Base-by-base conservation (phyloP, 106 monocot species). In the Alisma plantagoaquatica region DNA sequence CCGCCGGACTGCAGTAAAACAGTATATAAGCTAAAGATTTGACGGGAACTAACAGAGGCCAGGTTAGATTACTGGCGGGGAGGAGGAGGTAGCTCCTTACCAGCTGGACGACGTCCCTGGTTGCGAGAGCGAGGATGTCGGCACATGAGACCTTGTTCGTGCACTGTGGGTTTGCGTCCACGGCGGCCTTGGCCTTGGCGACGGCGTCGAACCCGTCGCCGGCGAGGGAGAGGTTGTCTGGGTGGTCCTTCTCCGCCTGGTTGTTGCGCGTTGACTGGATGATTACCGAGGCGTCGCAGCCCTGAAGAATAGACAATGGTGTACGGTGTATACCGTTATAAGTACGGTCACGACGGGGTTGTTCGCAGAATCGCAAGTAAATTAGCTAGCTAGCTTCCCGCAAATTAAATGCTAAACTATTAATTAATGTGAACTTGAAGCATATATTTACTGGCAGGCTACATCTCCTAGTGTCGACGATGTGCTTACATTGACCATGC, bases 191-290 rank as follows among this genome's bases (percentile, higher is more conserved):
- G 2, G 94, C 94, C 56, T 72, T 75, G 71, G 84, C 77, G 25
- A 94, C 94, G 0, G 77, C 81, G 54, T 94, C 94, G 49, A 87
- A 93, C 0, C 87, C 92, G n/a, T 93, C 92, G 7, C 83, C 87
- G 45, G 83, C 83, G 4, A 94, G 64, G 5, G 93, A 94, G 12
- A 84, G 69, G 58, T 94, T 84, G 62, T 83, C 83, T 0, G 83
- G 63, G 54, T 73, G 53, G 67, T 94, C 87, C 62, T 81, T 94
- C 75, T 94, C 87, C 0, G 94, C 94, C 53, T 71, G 80, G 75
- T 87, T 87, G 27, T 25, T 61, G 14, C 56, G 53, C 4, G 72
- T 64, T 0, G 94, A 94, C 1, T 69, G 66, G 24, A 87, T 62
- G 0, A 94, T 69, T 12, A 94, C 65, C 7, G 94, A 94, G 2